Percentiles rank a stretch among this genome's conserved stretches.
Conservation (phyloP, 768 basidiomycete genomes). For the Omphalotus guepiniiformis region DNA sequence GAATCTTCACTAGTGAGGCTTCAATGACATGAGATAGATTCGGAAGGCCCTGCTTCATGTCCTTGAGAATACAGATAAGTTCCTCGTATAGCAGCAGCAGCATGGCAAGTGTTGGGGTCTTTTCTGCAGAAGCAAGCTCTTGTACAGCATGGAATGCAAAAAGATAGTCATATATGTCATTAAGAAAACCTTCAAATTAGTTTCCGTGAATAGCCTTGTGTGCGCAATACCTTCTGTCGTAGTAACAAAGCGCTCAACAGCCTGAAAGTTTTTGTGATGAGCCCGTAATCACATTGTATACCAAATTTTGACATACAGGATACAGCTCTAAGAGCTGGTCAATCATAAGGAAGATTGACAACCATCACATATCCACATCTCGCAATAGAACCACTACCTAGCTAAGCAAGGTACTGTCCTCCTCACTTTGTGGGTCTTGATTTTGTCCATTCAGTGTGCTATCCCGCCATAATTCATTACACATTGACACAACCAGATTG, state of each 20-base stretch:
- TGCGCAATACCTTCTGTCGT: slow-evolving; percentile 10
- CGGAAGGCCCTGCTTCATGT: slow-evolving; percentile 6
- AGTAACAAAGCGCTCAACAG: neutral
- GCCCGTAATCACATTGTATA: too few species aligned
- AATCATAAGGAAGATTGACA: slow-evolving; percentile 31
- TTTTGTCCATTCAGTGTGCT: slow-evolving; percentile 18
- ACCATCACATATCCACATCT: slow-evolving; percentile 32
- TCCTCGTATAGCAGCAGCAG: slow-evolving; percentile 25
- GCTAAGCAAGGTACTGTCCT: neutral
- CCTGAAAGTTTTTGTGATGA: too few species aligned
- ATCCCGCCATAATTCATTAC: slow-evolving; percentile 5
- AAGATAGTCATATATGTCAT: slow-evolving; percentile 26
- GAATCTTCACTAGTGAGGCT: neutral
- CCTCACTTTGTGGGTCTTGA: slow-evolving; percentile 5
- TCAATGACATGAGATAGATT: neutral
- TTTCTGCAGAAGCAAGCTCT: slow-evolving; percentile 29
- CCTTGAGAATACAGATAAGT: slow-evolving; percentile 17
- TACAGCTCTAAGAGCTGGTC: slow-evolving; percentile 26
- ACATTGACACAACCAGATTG: slow-evolving; percentile 14
- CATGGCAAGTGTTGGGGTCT: too few species aligned
- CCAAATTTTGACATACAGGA: slow-evolving; percentile 27
- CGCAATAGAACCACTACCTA: slow-evolving; percentile 22
- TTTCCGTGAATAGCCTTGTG: slow-evolving; percentile 10
- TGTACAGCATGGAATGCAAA: slow-evolving; percentile 25
- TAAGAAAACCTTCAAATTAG: slow-evolving; percentile 20